A percentile compares a stretch with the other conserved stretches of the same genome.
Evolutionary conservation across 352 stramenopile genomes (phyloP).

Genomic region (Globisporangium uncinulatum): DNA sequence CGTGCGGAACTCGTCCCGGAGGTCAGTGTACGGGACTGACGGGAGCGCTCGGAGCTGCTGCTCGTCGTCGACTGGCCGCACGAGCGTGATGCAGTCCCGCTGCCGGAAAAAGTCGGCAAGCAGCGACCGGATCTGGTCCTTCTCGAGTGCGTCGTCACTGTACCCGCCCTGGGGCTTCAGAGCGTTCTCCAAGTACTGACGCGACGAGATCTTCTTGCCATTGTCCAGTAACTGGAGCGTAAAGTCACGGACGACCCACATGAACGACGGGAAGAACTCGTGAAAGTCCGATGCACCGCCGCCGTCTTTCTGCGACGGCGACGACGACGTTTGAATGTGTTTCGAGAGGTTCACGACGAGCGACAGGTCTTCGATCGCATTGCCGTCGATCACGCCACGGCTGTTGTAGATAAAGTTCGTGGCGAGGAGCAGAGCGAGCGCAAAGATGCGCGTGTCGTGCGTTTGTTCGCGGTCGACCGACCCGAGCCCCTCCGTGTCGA

Average conservation of each 20-base stretch:
- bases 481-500: slow-evolving; percentile 88
- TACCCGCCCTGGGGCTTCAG: slow-evolving; percentile 76
- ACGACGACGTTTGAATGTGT: slow-evolving; percentile 76
- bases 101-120: slow-evolving; percentile 82
- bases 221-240: slow-evolving; percentile 83
- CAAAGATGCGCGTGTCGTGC: slow-evolving; percentile 89
- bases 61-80: slow-evolving; percentile 85
- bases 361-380: slow-evolving; percentile 87
- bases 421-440: slow-evolving; percentile 76
- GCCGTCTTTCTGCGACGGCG: slow-evolving; percentile 10
- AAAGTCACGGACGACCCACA: slow-evolving; percentile 90
- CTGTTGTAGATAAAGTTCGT: slow-evolving; percentile 91
- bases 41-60: slow-evolving; percentile 68
- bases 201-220: slow-evolving; percentile 82
- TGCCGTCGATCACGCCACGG: slow-evolving; percentile 85
- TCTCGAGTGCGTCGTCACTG: slow-evolving; percentile 64
- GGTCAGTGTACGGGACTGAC: slow-evolving; percentile 60
- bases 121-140: slow-evolving; percentile 79
- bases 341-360: slow-evolving; percentile 90
- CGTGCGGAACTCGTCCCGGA: slow-evolving; percentile 76
- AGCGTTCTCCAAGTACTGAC: slow-evolving; percentile 87
- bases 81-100: slow-evolving; percentile 86
- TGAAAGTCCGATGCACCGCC: slow-evolving; percentile 33
- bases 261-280: slow-evolving; percentile 85
- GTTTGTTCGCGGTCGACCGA: slow-evolving; percentile 80